Base-by-base conservation (phyloP, 1,139 yeast species). In the Blastobotrys capitulatus region DNA sequence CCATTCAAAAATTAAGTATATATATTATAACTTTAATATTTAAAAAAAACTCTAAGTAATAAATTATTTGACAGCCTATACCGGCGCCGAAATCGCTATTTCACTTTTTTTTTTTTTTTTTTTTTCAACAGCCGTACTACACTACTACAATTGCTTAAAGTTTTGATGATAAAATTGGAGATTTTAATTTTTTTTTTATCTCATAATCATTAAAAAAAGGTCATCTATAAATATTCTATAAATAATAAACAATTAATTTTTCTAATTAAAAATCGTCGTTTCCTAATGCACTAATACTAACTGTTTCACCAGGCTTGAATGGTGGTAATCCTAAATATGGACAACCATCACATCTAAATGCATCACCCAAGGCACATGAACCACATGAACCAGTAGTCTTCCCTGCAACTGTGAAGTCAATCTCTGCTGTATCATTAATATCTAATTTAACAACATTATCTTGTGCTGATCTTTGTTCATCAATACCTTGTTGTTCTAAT, bases 261-360 rank as follows among this genome's bases (percentile, higher is more conserved):
- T n/a, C n/a, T n/a, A n/a, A n/a, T n/a, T 53, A 64, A 31, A 65
- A 55, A 46, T 65, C 68, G 50, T 66, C 69, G 25, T 66, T 67
- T 37, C 58, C 56, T 22, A 64, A 49, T 10, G 62, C 68, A 13
- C 60, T 58, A 36, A 67, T 57, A 48, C 61, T 58, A 16, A 71
- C 70, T 2, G 68, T 83, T 69, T 92, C 95, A 45, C 98, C 98
- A 0, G 97, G 97, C 71, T 88, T 89, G 77, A 92, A 92, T 5
- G 98, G 97, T 9, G 99, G 98, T 51, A 94, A 75, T 0, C 99
- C 98, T 59, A 92, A 73, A 68, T 82, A 94, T 40, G 98, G 99
- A 70, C 99, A 92, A 2, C 97, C 97, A 60, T 90, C 96, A 68
- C 99, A 92, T 63, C 99, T 76, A 72, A 92, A 92, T 0, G 98